phyloP scores from a whole-genome alignment of 306 rosid genomes.

The Gleditsia sinensis region DNA sequence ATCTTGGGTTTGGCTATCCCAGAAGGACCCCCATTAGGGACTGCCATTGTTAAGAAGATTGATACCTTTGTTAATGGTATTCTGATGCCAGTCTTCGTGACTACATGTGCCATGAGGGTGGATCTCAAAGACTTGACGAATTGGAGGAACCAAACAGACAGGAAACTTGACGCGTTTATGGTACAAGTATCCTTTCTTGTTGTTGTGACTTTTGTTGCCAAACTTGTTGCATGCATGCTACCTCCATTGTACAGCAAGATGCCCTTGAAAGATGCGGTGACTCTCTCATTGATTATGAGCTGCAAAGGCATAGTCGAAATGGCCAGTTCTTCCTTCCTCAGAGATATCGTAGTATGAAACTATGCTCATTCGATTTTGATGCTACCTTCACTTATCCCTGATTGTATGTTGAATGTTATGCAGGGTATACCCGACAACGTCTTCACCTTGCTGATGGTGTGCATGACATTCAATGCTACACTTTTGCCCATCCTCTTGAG shows the following conservation, averaged over 20 bases:
- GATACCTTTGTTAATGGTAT: constrained; percentile 51
- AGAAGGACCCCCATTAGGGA: constrained; percentile 73
- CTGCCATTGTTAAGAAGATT: constrained; percentile 54
- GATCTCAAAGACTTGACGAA: constrained; percentile 19
- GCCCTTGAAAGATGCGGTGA: constrained; percentile 49
- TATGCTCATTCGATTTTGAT: too few relatives aligned
- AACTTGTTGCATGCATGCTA: constrained; percentile 41
- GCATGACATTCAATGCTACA: constrained; percentile 31
- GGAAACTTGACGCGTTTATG: constrained; percentile 4
- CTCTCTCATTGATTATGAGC: constrained; percentile 54
- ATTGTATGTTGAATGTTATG: too few relatives aligned
- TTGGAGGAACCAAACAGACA: background rate
- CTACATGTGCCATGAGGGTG: constrained; percentile 51
- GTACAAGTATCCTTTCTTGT: constrained; percentile 20
- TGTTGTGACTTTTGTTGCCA: constrained; percentile 13
- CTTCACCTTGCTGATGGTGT: constrained; percentile 29
- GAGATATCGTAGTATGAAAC: constrained; percentile 47
- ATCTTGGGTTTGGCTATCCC: constrained; percentile 68
- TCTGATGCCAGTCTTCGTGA: constrained; percentile 61
- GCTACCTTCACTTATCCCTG: too few relatives aligned
- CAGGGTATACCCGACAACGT: constrained; percentile 39
- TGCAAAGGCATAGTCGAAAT: constrained; percentile 69
- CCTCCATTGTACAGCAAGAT: constrained; percentile 39
- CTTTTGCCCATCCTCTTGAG: constrained; percentile 35
- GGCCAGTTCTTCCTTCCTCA: constrained; percentile 34